Base-by-base conservation (phyloP, 371 early-diverging fungal genomes). In the Dentiscutata heterogama region DNA sequence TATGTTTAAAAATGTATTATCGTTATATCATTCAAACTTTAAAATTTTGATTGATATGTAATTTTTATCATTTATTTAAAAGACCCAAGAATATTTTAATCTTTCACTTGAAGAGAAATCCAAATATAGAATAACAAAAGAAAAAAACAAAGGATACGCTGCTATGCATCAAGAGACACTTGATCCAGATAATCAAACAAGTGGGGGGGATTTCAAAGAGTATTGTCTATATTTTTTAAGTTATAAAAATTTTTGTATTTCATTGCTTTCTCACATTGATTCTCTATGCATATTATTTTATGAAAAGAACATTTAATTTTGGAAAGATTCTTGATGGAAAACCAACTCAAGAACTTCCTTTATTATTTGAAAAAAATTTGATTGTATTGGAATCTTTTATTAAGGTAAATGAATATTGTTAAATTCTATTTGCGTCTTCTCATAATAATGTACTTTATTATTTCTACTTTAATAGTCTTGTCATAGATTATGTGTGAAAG, bases 141-240 rank as follows among this genome's bases (percentile, higher is more conserved):
- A 64, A 5, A 71, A 67, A 8, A 71, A 89, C 51, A 83, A 88
- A 60, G 91, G 90, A 14, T 90, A 88, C 80, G 78, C 85, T 42
- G 84, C 83, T 51, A 64, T 89, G 16, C 86, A 86, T 70, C 83
- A 84, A 29, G 87, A 89, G 86, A 90, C 90, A 31, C 83, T 92
- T 77, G 91, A 92, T 82, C 89, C 92, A 42, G 87, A 88, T 64
- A 83, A 87, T 56, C 91, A 91, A 82, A 87, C 84, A 27, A 86
- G 86, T 64, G 92, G 92, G 7, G 92, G 92, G 7, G 93, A 93
- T 83, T 87, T 90, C 83, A 93, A 93, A 87, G 93, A 93, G 93
- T 91, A 88, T 83, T 87, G 71, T 20, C 65, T 56, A 14, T 35
- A 27, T 14, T 27, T 51, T n/a, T 68, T 39, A 27, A 46, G 27